phyloP scores from a whole-genome alignment of 805 yeast species.

The Cyberlindnera bimundalis region DNA sequence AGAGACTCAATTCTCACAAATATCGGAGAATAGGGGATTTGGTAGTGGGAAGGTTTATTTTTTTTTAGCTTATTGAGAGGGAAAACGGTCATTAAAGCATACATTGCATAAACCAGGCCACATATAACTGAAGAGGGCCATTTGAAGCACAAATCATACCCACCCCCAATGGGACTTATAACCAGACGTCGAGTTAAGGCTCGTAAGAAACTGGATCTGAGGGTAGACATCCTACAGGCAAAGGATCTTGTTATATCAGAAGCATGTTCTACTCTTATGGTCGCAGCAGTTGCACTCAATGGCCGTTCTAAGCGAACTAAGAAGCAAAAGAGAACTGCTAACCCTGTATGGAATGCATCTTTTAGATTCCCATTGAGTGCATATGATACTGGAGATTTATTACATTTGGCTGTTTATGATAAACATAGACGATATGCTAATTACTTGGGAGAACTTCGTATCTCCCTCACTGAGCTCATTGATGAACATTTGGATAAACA shows the following conservation, averaged over 20 bases:
- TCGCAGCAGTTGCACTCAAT: constrained; percentile 26
- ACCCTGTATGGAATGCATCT: constrained; percentile 25
- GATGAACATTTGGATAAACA: constrained; percentile 3
- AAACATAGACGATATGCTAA: constrained; percentile 27
- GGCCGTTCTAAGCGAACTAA: constrained; percentile 21
- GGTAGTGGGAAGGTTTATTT: too few species aligned
- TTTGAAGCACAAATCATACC: too few species aligned
- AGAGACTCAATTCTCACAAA: too few species aligned
- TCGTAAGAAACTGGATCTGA: constrained; percentile 16
- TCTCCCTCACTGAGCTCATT: constrained; percentile 22
- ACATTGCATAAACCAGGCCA: too few species aligned
- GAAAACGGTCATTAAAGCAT: too few species aligned
- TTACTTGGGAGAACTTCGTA: constrained; percentile 28
- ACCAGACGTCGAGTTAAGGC: background rate
- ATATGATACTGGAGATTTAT: constrained; percentile 10
- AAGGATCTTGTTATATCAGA: constrained; percentile 24
- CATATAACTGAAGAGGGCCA: too few species aligned
- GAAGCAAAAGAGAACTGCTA: constrained; percentile 23
- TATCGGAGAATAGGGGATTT: too few species aligned
- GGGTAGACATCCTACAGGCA: constrained; percentile 22
- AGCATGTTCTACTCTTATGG: constrained; percentile 15
- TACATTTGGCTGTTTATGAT: constrained; percentile 27
- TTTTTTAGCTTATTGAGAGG: too few species aligned
- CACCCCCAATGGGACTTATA: constrained; percentile 12
- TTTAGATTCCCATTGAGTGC: constrained; percentile 14